Evolutionary conservation across 1,139 yeast genomes (phyloP), one percentile per base, ranked within the genome.

Genomic region (Saccharomyces uvarum): DNA sequence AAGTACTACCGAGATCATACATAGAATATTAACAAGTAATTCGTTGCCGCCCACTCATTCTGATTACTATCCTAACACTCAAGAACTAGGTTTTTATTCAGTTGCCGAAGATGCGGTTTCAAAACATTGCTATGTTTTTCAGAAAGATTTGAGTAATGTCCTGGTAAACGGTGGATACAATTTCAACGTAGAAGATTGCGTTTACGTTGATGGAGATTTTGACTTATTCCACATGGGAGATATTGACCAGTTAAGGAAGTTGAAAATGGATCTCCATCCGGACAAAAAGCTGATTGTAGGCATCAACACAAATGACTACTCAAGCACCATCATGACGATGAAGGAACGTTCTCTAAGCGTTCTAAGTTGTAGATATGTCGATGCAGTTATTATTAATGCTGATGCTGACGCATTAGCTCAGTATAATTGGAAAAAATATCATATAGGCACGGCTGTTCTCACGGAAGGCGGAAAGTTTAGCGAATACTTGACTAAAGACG

Each of bases 171-270:
- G 77, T 49, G 63, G 63, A 53, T 63, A 53, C 41, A 55, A 57
- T 16, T 61, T 64, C 27, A 57, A 57, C 13, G 51, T 54, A 11
- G 51, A 57, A n/a, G 66, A 67, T 16, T 71, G 80, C 11, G 77
- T 75, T 54, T 88, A 86, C 14, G 78, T 88, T 8, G 90, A 86
- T 63, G 98, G 98, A 21, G 88, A 88, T 1, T 93, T 90, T 73
- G 99, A 93, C 70, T 76, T 93, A 58, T 90, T 93, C 72, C 91
- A 90, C 68, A 91, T 96, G 29, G 98, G 97, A 16, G 97, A 93
- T 68, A 88, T 91, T 59, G 87, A 84, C 55, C 72, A 70, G n/a
- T 54, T 71, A 27, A 63, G 65, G 11, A 53, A 56, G 29, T 51
- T 84, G 68, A 53, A 69, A 57, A 64, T 70, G 53, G 47, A 52